phyloP scores from a whole-genome alignment of 768 basidiomycete species.

The Mycena galericulata region DNA sequence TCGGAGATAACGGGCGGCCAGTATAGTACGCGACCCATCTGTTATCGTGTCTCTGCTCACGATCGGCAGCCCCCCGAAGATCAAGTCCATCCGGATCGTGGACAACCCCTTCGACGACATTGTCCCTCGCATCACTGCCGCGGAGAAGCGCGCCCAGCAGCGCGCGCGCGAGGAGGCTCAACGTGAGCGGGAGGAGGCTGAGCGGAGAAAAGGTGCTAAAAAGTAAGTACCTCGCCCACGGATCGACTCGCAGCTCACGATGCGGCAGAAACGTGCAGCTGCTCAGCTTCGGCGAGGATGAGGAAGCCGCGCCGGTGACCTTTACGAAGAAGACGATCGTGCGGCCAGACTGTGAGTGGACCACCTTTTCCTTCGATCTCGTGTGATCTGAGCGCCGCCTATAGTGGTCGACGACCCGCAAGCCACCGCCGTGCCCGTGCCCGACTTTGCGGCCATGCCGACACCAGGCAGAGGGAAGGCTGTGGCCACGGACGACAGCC shows the following conservation, averaged over 20 bases:
- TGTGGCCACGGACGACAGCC: constrained; percentile 40
- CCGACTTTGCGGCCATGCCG: constrained; percentile 54
- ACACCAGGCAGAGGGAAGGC: constrained; percentile 33
- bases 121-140: constrained; percentile 95
- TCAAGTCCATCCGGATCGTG: constrained; percentile 84
- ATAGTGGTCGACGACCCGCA: constrained; percentile 54
- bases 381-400: constrained; percentile 15
- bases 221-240: too few species aligned
- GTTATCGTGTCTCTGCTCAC: constrained; percentile 11
- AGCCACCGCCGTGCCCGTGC: constrained; percentile 46
- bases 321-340: constrained; percentile 87
- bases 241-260: neutral
- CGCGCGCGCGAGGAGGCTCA: constrained; percentile 82
- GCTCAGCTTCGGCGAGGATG: constrained; percentile 87
- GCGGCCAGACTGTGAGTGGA: constrained; percentile 83
- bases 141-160: constrained; percentile 88
- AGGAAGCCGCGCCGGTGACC: constrained; percentile 63
- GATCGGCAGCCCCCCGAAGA: constrained; percentile 83
- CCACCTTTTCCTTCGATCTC: neutral
- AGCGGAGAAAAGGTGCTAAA: constrained; percentile 81
- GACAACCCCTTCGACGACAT: constrained; percentile 98
- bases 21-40: constrained; percentile 71
- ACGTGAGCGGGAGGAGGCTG: constrained; percentile 81
- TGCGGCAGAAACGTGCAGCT: constrained; percentile 83
- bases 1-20: constrained; percentile 80